Base-by-base conservation (phyloP, 2,329 filamentous ascomycete genomes). In the Fusarium nematophilum region DNA sequence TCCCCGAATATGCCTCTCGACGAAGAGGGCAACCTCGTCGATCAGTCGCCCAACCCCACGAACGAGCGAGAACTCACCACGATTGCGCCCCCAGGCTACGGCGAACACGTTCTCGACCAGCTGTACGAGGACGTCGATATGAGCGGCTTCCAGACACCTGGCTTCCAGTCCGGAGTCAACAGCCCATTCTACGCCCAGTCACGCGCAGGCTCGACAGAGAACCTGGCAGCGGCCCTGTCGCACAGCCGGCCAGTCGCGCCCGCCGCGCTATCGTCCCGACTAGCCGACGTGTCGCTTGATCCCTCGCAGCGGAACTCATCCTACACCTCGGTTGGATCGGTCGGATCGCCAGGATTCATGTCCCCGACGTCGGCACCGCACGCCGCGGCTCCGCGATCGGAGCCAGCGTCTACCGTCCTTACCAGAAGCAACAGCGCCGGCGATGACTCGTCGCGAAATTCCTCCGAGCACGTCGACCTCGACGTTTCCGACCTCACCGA, bases 1-100 rank as follows among this genome's bases (percentile, higher is more conserved):
- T 99, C 95, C 5, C 94, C 95, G 1, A 95, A 95, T 70, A 87
- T 97, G 68, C 90, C 92, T 0, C 86, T 97, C 30, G 92, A 95
- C 68, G 92, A 96, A 46, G 86, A 94, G 57, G 95, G 96, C 67
- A 89, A 91, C 67, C 83, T 98, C 3, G 80, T 91, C 47, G 82
- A 84, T 47, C 84, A 87, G 69, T 79, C 79, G n/a, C 81, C 84
- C 42, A 61, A 66, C 80, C 71, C 72, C 79, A 55, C 76, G 9
- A 47, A 62, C 9, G 79, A 83, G 37, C 79, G 81, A 33, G 83
- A 86, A 33, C 79, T 86, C 52, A 81, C 85, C 15, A 83, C 85
- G 21, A 85, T 90, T 54, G 93, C 94, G 9, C 95, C 95, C n/a
- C 95, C 95, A 1, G 87, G 93, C 31, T 99, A 99, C 68, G 93